Evolutionary conservation across 23 red algal genomes (phyloP), one percentile per base, ranked within the genome.

Genomic region (Gracilaria domingensis): DNA sequence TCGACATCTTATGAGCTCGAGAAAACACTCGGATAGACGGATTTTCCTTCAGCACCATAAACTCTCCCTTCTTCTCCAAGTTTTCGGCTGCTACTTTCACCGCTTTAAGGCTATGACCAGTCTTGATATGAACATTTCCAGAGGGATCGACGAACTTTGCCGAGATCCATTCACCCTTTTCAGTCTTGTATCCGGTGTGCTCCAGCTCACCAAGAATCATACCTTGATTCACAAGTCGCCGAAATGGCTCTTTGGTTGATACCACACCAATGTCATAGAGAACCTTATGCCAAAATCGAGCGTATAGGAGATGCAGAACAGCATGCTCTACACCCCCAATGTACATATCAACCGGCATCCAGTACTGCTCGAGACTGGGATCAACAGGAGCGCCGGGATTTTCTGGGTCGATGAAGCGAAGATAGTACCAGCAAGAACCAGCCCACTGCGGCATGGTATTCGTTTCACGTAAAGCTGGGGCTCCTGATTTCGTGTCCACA

Each of bases 381-480:
- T 96, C 94, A 4, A 99, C 81, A n/a, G 88, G 90, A 20, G 48
- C 51, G 32, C 86, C 92, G 35, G 66, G 81, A 57, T 99, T 99
- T 24, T 78, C 79, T 2, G 94, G 94, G 42, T 99, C 97, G 80
- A 99, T 99, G 67, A 89, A 99, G 36, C 97, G 91, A 7, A 99
- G 82, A 59, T 99, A 99, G 84, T 99, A 99, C 97, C 97, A 99
- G 73, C 97, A 99, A 67, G 87, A 93, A 30, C 97, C 97, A 23
- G 97, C 97, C 97, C 97, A 99, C 56, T 99, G 97, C 2, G 97
- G 97, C 97, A 99, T 99, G 35, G 97, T 99, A 53, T 99, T 99
- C 24, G 97, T 96, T 40, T 99, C 97, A 32, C 97, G 89, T 29
- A 93, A 28, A 35, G 89, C 89, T 65, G 70, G 4, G 66, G 49